Conservation (phyloP, 1,284 basidiomycete species). For the Cryptococcus sp. region DNA sequence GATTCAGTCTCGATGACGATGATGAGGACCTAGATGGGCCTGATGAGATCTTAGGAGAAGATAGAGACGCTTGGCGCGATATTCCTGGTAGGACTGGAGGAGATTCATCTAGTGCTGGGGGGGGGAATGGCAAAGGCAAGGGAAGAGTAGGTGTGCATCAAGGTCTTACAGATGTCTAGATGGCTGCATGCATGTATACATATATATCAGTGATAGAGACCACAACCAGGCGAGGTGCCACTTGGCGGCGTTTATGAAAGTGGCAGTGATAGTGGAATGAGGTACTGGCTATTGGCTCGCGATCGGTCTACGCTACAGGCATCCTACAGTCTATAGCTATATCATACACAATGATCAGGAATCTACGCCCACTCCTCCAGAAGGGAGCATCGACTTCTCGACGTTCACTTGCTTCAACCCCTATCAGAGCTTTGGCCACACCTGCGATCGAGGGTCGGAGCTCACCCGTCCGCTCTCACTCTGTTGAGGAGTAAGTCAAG, state of each 20-base stretch:
- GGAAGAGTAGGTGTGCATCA: constrained; percentile 28
- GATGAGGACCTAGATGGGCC: constrained; percentile 30
- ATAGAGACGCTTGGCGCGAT: constrained; percentile 9
- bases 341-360: constrained; percentile 35
- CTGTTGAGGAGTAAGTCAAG: constrained; percentile 48
- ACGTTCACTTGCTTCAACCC: constrained; percentile 21
- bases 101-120: constrained; percentile 23
- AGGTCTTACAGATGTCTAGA: constrained; percentile 35
- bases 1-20: constrained; percentile 45
- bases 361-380: constrained; percentile 36
- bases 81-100: constrained; percentile 14
- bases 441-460: constrained; percentile 46
- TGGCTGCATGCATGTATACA: not conserved
- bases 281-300: not conserved
- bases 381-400: constrained; percentile 15
- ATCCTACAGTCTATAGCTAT: not conserved
- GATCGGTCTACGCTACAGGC: not conserved
- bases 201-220: not conserved
- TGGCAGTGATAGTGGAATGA: not conserved
- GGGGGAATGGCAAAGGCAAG: constrained; percentile 1
- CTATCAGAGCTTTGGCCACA: constrained; percentile 29
- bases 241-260: not conserved
- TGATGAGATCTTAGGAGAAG: constrained; percentile 17
- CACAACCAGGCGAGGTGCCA: not conserved
- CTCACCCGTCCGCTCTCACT: constrained; percentile 35